These are phyloP conservation scores for Lantana camara DNA, from an alignment of 257 asterid genomes.

Conservation along the genomic window DNA sequence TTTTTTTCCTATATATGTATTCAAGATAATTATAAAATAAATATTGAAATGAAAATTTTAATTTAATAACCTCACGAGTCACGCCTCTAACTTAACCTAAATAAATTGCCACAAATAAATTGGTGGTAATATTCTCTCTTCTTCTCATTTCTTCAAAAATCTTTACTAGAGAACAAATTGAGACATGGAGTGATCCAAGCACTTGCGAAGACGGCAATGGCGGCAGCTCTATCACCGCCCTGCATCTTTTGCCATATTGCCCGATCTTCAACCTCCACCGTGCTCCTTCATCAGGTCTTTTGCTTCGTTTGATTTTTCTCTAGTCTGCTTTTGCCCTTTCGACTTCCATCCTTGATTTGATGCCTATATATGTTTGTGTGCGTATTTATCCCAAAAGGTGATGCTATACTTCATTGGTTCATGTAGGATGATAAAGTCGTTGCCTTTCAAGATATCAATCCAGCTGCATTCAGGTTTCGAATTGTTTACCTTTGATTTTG, in stretches of 20 bases:
- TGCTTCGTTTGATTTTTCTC: background rate
- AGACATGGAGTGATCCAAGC: conserved; percentile 26
- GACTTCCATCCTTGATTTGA: background rate
- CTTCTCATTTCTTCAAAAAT: no score
- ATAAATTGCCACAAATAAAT: no score
- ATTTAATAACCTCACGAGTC: no score
- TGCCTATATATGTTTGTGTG: background rate
- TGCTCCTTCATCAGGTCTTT: conserved; percentile 67
- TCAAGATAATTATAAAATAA: no score
- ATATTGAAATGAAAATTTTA: no score
- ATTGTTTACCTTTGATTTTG: conserved; percentile 7
- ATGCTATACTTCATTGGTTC: conserved; percentile 8
- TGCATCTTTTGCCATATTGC: conserved; percentile 85
- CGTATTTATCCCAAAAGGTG: background rate
- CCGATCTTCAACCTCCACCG: conserved; percentile 52
- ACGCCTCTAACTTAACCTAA: no score
- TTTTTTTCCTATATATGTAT: no score
- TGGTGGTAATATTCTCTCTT: no score
- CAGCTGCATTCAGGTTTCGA: conserved; percentile 70
- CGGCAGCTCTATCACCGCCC: conserved; percentile 40
- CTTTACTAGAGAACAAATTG: no score
- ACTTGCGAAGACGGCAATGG: conserved; percentile 34
- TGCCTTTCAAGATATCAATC: conserved; percentile 79
- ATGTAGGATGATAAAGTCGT: conserved; percentile 71
- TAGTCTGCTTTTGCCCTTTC: background rate